Evolutionary conservation across 768 basidiomycete genomes (phyloP), one percentile per base, ranked within the genome.

Genomic region (Solioccasus polychromus): DNA sequence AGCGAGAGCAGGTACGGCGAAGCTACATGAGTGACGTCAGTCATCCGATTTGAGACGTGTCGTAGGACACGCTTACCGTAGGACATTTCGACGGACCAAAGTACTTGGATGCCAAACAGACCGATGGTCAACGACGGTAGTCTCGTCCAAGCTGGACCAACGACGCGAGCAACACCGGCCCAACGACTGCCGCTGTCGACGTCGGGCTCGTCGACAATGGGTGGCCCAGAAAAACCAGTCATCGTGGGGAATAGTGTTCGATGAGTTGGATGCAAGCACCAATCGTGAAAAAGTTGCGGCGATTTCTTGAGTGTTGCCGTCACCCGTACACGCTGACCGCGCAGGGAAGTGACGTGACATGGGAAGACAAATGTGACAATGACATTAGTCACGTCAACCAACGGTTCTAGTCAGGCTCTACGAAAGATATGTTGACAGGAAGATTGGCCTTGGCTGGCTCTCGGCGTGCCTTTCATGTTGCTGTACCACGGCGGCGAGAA

Each of bases 81-180:
- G 0, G 89, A 85, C 90, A 96, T 93, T 60, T 96, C 93, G 11
- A 95, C 85, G 2, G 86, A 87, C 94, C 94, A 96, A 37, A 95
- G 79, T 49, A 92, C 80, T 62, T 91, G 88, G 1, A 94, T 82
- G 6, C 93, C 93, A 3, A 92, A 66, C 41, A 94, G 68, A 1
- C 89, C 87, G 7, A 92, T 58, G 0, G 92, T 94, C 30, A 95
- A 65, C 3, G 76, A 72, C 1, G 88, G 85, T 22, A 88, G 64
- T 37, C 78, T 80, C 0, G 76, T 61, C 82, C 83, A 89, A 49
- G 58, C 52, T 1, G 91, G 90, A 0, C 89, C 88, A 6, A 75
- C 52, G 22, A 92, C 79, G 45, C 69, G 74, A 1, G 87, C 71
- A 22, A 72, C 68, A 17, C 86, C 85, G 19, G 61, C 67, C 69